These are phyloP conservation scores for Nadsonia starkeyi-henricii DNA, from an alignment of 1,139 yeast species.

Conservation along the genomic window DNA sequence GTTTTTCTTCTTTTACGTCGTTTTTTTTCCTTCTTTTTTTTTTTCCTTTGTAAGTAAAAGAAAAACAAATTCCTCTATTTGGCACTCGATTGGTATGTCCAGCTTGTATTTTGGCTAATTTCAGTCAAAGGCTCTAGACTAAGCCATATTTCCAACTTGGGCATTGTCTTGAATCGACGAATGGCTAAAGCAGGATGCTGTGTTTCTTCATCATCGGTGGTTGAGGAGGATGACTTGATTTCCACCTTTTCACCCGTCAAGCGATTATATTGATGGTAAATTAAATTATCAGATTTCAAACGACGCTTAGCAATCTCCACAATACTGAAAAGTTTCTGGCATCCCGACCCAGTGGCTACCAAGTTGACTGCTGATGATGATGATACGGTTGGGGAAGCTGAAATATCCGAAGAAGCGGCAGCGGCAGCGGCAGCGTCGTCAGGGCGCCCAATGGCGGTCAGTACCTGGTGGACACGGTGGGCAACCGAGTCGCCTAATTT, in stretches of 20 bases:
- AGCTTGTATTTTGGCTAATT: neutral
- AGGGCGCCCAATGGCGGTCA: neutral
- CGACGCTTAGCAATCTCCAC: neutral
- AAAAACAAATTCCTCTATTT: no score
- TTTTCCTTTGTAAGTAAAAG: no score
- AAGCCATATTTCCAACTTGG: slow-evolving; percentile 4
- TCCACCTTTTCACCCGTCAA: neutral
- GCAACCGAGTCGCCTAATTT: neutral
- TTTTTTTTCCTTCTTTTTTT: no score
- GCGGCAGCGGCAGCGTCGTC: neutral
- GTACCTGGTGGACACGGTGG: neutral
- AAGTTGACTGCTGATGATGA: no score
- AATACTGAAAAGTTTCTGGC: neutral
- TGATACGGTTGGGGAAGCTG: no score
- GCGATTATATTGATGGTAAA: neutral
- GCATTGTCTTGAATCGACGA: neutral
- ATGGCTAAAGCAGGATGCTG: neutral
- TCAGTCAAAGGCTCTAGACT: neutral
- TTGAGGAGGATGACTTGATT: neutral
- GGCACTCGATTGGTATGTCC: neutral
- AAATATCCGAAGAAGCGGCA: neutral
- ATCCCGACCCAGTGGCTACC: neutral
- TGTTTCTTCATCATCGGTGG: no score
- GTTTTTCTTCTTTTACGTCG: no score
- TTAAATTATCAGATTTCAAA: neutral